Evolutionary conservation across 768 basidiomycete genomes (phyloP), one percentile per base, ranked within the genome.

Genomic region (Pleurotus tuoliensis): DNA sequence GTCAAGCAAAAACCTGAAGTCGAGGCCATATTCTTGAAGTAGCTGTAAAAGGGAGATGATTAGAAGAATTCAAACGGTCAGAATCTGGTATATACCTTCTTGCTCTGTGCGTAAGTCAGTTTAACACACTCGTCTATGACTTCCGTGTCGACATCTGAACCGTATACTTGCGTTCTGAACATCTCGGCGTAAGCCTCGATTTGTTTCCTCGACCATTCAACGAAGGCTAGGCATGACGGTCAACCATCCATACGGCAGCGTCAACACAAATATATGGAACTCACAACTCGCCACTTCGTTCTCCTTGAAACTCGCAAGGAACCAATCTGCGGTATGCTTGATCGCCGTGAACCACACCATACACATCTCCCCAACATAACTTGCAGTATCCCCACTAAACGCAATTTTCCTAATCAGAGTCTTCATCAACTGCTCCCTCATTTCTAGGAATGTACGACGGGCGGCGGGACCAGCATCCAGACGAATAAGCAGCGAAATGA

Each of bases 261-360:
- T 11, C 3, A 5, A 20, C 1, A 54, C 48, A 53, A 48, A 60
- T 37, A 55, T 9, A 30, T 30, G 51, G 22, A 41, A 22, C 92
- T 60, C 63, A 96, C 96, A 82, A 57, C 93, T 95, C 0, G 96
- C 89, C 59, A 92, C 91, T 61, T 94, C 87, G 66, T 97, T 94
- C 70, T 98, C 97, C 69, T 88, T 91, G 72, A 97, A 99, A 56
- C 93, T 94, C 0, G 89, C 87, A 62, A 98, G 76, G 70, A 92
- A 99, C 97, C 97, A 99, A 71, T 99, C 96, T 12, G 92, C 92
- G 1, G 95, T 97, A 66, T 98, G 93, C 68, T 97, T 95, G 68
- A 99, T 90, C 1, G 92, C 87, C 0, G 94, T 97, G 64, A 98
- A 98, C 57, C 88, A 84, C 0, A 98, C 91, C 41, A 94, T 78